phyloP scores from a whole-genome alignment of 2,329 filamentous ascomycete genomes.

The Phyllosticta paracitricarpa region DNA sequence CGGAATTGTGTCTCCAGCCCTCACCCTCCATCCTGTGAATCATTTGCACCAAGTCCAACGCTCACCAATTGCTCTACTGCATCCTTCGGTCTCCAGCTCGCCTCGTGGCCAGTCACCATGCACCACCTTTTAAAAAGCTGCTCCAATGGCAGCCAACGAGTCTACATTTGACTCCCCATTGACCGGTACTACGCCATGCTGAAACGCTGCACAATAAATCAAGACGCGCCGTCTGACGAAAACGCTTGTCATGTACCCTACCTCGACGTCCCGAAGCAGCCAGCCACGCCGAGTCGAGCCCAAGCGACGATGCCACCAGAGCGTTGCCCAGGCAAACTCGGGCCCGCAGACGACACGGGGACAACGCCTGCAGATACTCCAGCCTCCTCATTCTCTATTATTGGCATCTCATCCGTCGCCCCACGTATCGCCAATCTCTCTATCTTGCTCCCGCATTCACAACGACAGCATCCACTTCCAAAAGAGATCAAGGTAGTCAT shows the following conservation, averaged over 20 bases:
- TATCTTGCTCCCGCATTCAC: background rate
- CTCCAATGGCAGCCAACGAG: background rate
- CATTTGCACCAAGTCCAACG: background rate
- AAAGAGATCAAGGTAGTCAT: background rate
- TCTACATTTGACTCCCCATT: background rate
- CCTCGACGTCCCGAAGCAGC: background rate
- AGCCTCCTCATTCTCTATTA: background rate
- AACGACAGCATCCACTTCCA: background rate
- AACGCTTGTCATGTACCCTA: background rate
- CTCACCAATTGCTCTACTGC: background rate
- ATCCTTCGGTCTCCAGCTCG: background rate
- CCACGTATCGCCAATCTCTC: background rate
- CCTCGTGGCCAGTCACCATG: background rate
- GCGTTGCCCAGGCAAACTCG: background rate
- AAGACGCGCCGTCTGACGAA: background rate
- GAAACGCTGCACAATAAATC: background rate
- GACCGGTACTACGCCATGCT: background rate
- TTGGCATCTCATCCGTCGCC: background rate
- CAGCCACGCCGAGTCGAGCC: background rate
- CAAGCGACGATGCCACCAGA: background rate
- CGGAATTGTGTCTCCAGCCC: background rate
- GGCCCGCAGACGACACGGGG: background rate
- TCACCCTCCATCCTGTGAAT: background rate
- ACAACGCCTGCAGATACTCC: background rate
- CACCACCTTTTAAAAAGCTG: background rate